Base-by-base conservation (phyloP, 2,329 filamentous ascomycete species). In the Leptographium wingfieldii region DNA sequence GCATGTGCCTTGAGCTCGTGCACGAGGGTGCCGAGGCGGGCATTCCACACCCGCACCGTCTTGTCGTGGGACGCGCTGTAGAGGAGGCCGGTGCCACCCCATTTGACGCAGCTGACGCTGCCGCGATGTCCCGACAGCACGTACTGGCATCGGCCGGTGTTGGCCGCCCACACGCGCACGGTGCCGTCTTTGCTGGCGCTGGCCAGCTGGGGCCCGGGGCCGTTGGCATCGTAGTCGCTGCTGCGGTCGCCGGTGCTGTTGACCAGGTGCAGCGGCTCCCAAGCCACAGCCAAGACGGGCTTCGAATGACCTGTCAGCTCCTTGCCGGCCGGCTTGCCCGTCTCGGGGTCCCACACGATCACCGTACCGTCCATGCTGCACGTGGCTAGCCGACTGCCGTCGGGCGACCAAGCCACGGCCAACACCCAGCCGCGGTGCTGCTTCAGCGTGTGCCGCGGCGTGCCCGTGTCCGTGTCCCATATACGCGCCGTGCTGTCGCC, bases 391-490 rank as follows among this genome's bases (percentile, higher is more conserved):
- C 86, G 81, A 33, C 80, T 79, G 12, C 87, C 90, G 68, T 96
- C 90, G 0, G 92, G 90, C 16, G 88, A 91, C 84, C 90, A 97
- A 59, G 85, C 83, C 3, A 96, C 90, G 2, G 85, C 89, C 60
- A 97, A 73, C 3, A 97, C 91, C 92, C 92, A 96, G 62, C 87
- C 87, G 2, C 86, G 86, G 72, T 97, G 94, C 0, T 91, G 91
- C 67, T 90, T 87, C 56, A 97, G 74, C 0, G 91, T 97, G 72
- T 88, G 83, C 63, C 90, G 82, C 0, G 92, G 91, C 12, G 91
- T 96, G 55, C 92, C 92, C 0, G 91, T 96, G 68, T 96, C 90
- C 56, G 90, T 92, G 68, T 99, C 92, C 90, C 90, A 96, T 74
- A 97, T 86, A 60, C 92, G 79, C 0, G 92, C 92, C 1, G 92